Base-by-base conservation (phyloP, 225 moss, liverwort and hornwort species). In the Takakia lepidozioides region DNA sequence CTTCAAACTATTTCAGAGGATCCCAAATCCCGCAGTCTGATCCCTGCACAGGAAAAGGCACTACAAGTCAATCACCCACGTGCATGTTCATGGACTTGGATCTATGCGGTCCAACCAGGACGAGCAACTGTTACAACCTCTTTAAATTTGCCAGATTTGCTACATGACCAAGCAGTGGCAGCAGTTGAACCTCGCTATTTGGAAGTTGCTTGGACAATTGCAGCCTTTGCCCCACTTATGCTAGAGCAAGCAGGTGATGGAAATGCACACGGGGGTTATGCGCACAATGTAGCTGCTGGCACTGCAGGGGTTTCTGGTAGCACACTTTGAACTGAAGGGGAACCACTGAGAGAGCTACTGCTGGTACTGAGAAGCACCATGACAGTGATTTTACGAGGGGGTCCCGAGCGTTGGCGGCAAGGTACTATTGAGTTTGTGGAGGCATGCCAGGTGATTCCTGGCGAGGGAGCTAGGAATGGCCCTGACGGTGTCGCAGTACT, bases 371-470 rank as follows among this genome's bases (percentile, higher is more conserved):
- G 83, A 63, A 93, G 83, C 67, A 88, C 72, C 66, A 84, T 89
- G 93, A 71, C 64, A 55, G 76, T 93, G 39, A 57, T 75, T 51
- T 65, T 93, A 54, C 76, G 73, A 36, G 93, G 93, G 3, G 93
- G 88, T 43, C 93, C 88, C 28, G 93, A 93, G 48, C 73, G 86
- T 13, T 93, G 88, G 93, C 65, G 93, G 21, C 86, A 88, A 53
- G 93, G 93, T 54, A n/a, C n/a, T n/a, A 86, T 89, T 39, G 88
- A 93, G 60, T 89, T 88, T 58, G 80, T 86, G 29, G 93, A 93
- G 64, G 70, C 56, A 40, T 44, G 63, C 55, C 71, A 78, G 50
- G 58, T 67, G 63, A 43, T 54, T 36, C 62, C 23, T 42, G 67
- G 52, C 53, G 63, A 62, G 48, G 67, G 70, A 64, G 26, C 35